Conservation (phyloP, 2,329 filamentous ascomycete species). For the Ophidiomyces ophidiicola region DNA sequence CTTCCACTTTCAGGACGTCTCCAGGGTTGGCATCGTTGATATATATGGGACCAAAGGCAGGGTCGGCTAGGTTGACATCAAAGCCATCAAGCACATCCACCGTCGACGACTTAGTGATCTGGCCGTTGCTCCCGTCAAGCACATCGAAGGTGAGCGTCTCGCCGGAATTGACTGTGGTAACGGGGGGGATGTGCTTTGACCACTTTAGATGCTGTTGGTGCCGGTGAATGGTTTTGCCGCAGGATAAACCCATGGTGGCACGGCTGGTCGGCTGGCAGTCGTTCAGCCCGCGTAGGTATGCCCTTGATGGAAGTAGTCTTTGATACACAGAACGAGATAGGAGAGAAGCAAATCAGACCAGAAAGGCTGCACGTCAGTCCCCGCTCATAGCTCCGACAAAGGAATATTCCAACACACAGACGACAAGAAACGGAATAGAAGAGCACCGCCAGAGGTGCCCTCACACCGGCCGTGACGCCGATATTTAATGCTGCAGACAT, state of each 20-base stretch:
- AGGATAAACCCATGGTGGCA: constrained; percentile 12
- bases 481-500: no score
- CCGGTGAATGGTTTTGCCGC: constrained; percentile 22
- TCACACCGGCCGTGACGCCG: no score
- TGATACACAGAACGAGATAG: no score
- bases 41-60: constrained; percentile 41
- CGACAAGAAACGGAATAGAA: not conserved
- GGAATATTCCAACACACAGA: no score
- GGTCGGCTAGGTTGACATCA: constrained; percentile 35
- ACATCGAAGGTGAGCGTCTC: constrained; percentile 39
- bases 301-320: not conserved
- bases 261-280: not conserved
- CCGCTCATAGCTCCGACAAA: no score
- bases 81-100: constrained; percentile 32
- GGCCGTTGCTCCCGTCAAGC: constrained; percentile 41
- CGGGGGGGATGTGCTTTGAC: constrained; percentile 37
- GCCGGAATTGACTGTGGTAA: constrained; percentile 39
- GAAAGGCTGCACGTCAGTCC: no score
- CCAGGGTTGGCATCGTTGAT: constrained; percentile 40
- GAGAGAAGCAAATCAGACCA: no score
- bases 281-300: constrained; percentile 1
- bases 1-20: constrained; percentile 42
- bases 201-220: constrained; percentile 38
- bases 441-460: not conserved
- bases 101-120: constrained; percentile 36